Evolutionary conservation across 352 stramenopile genomes (phyloP), one percentile per base, ranked within the genome.

Genomic region (Pythium brassicae): DNA sequence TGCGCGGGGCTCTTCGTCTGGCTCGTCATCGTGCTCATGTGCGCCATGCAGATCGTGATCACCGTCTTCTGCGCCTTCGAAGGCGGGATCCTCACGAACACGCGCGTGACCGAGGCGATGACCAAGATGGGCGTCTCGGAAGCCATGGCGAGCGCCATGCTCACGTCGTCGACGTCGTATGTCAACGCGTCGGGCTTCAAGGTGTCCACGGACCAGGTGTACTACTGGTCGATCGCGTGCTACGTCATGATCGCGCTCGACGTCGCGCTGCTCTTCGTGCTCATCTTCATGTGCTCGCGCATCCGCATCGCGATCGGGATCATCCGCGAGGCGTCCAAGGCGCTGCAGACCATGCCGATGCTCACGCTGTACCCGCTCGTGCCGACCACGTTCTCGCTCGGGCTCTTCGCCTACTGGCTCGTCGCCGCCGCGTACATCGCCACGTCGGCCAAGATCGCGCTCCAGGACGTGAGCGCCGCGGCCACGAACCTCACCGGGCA

Each of bases 281-380:
- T 93, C 40, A 70, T 94, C 43, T 89, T 90, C 66, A 80, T 95
- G 68, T 87, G 83, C 46, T 71, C 83, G 14, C 82, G 86, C 29
- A 95, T 97, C 53, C 69, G 72, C 49, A 86, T 95, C 37, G 86
- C 88, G 14, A 92, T 97, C 51, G 82, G 78, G 14, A 89, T 95
- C 65, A 92, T 97, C 53, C 74, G 79, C 11, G 85, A 95, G 62
- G 79, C 88, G 35, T 89, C 79, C 26, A 89, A 87, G 59, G 85
- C 82, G 20, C 62, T 97, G 17, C 71, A 84, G 49, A 52, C 66
- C 35, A 94, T 96, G 75, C 82, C 87, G 17, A 78, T 85, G 50
- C 64, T 97, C 22, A 76, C 82, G 39, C 62, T 95, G 15, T 86
- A 87, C 52, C 88, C 86, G 2, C 62, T 96, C 14, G 20, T 95